A percentile compares a stretch with the other conserved stretches of the same genome.
Evolutionary conservation across 805 yeast genomes (phyloP).

Genomic region (Grigorovia yakushimaensis): DNA sequence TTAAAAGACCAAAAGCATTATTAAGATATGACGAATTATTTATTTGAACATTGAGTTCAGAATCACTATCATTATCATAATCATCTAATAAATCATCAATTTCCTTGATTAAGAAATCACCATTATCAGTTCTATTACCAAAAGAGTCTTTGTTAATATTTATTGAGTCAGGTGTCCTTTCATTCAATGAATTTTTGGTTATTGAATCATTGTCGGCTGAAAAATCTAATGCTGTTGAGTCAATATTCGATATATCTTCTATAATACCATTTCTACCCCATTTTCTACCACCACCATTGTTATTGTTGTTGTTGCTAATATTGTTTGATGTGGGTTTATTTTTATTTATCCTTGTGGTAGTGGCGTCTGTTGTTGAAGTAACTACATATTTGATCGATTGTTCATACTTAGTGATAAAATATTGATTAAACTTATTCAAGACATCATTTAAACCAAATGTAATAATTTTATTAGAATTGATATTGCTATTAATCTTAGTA

Average conservation of each 20-base stretch:
- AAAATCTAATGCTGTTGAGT: slow-evolving; percentile 41
- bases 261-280: slow-evolving; percentile 59
- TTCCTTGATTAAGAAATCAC: slow-evolving; percentile 59
- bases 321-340: slow-evolving; percentile 6
- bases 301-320: slow-evolving; percentile 7
- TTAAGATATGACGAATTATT: slow-evolving; percentile 13
- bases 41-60: slow-evolving; percentile 10
- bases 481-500: slow-evolving; percentile 24
- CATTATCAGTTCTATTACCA: slow-evolving; percentile 37
- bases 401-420: slow-evolving; percentile 30
- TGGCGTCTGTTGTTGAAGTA: slow-evolving; percentile 1
- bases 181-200: neutral
- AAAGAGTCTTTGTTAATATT: slow-evolving; percentile 27
- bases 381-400: slow-evolving; percentile 10
- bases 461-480: slow-evolving; percentile 25
- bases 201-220: slow-evolving; percentile 30
- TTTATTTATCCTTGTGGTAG: neutral
- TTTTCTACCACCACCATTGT: slow-evolving; percentile 35
- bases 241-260: slow-evolving; percentile 34
- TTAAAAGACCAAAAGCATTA: slow-evolving; percentile 45
- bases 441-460: slow-evolving; percentile 25
- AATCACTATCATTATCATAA: neutral
- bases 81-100: slow-evolving; percentile 33
- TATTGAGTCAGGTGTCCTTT: neutral
- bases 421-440: slow-evolving; percentile 30